These are phyloP conservation scores for Wickerhamomyces kurtzmanii DNA, from an alignment of 805 yeast genomes.

Conservation along the genomic window DNA sequence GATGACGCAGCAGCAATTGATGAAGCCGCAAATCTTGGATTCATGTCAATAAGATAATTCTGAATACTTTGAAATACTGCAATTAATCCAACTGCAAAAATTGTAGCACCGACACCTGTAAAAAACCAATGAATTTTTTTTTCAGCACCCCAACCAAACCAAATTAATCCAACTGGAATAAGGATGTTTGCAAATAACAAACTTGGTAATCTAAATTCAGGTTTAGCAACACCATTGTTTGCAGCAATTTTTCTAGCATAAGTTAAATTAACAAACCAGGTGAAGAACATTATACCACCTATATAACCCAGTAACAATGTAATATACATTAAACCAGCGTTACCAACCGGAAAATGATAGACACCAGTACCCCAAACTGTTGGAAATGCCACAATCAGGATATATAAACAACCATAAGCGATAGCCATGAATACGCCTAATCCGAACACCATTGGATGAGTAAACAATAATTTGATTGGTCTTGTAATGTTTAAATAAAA, in stretches of 20 bases:
- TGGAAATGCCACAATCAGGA: slow-evolving; percentile 54
- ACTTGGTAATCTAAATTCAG: slow-evolving; percentile 50
- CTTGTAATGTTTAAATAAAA: slow-evolving; percentile 35
- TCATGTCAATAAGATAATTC: slow-evolving; percentile 62
- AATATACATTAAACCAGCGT: slow-evolving; percentile 49
- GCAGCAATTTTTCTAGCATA: slow-evolving; percentile 25
- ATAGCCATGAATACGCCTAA: slow-evolving; percentile 58
- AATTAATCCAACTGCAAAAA: slow-evolving; percentile 50
- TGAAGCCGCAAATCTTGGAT: slow-evolving; percentile 59
- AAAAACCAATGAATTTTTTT: slow-evolving; percentile 48
- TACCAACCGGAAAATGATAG: slow-evolving; percentile 38
- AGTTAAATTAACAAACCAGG: slow-evolving; percentile 29
- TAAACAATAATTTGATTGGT: slow-evolving; percentile 40
- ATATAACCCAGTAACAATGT: slow-evolving; percentile 47
- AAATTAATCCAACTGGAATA: slow-evolving; percentile 50
- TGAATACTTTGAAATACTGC: slow-evolving; percentile 63
- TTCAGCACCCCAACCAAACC: slow-evolving; percentile 69
- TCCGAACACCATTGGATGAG: slow-evolving; percentile 57
- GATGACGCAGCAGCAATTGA: slow-evolving; percentile 62
- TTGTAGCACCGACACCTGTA: slow-evolving; percentile 49
- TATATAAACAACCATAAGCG: slow-evolving; percentile 56
- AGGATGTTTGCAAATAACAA: slow-evolving; percentile 38
- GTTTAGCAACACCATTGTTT: slow-evolving; percentile 46
- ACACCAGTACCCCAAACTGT: slow-evolving; percentile 28
- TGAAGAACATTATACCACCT: slow-evolving; percentile 40